Percentiles rank a stretch among this genome's conserved stretches.
These are phyloP conservation scores for Fusarium haematococcum DNA, from an alignment of 2,329 filamentous ascomycete species.

Conservation along the genomic window DNA sequence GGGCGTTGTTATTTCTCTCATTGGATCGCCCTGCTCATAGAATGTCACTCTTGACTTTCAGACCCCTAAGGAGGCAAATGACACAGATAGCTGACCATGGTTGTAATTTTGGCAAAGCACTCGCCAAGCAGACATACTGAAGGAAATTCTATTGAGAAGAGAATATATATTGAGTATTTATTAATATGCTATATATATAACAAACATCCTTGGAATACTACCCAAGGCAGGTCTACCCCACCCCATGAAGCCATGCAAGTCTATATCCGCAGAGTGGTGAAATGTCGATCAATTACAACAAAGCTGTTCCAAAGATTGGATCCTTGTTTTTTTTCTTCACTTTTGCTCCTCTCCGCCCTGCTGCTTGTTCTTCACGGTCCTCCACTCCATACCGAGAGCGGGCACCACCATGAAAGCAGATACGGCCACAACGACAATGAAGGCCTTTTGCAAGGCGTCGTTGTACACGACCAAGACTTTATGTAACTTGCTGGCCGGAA, in stretches of 20 bases:
- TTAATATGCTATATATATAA: neutral
- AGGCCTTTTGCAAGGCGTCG: slow-evolving; percentile 12
- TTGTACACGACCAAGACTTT: slow-evolving; percentile 17
- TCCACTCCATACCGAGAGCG: slow-evolving; percentile 26
- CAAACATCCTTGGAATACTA: neutral
- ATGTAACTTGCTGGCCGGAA: neutral
- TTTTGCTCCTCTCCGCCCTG: neutral
- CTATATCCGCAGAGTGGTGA: neutral
- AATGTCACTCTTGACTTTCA: neutral
- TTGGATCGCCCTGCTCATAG: neutral
- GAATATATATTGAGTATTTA: neutral
- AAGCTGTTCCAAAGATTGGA: neutral
- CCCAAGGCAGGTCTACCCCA: neutral
- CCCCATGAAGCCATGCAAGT: neutral
- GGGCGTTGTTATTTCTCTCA: neutral
- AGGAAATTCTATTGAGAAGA: neutral
- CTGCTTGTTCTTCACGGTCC: slow-evolving; percentile 25
- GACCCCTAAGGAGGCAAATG: neutral
- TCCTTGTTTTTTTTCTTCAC: neutral
- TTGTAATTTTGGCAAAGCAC: neutral
- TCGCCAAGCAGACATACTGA: rapidly evolving
- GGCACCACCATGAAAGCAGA: slow-evolving; percentile 14
- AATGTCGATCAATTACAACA: too few relatives aligned
- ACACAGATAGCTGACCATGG: neutral
- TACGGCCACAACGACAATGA: slow-evolving; percentile 7